phyloP scores from a whole-genome alignment of 192 early-diverging fungal species.

The Backusella australiensis region DNA sequence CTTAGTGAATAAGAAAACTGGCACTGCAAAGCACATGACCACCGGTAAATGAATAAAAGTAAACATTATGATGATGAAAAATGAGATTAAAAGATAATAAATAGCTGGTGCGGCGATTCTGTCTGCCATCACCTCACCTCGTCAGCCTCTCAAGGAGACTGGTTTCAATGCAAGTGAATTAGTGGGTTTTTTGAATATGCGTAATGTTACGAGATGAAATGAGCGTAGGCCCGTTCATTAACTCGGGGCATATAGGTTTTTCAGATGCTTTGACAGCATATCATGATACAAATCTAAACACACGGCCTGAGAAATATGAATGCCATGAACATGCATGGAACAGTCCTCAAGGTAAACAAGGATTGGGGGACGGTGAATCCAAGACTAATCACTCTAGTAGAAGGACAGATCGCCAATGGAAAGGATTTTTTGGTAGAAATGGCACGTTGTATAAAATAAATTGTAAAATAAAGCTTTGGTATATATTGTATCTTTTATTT shows the following conservation, averaged over 20 bases:
- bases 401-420: background rate
- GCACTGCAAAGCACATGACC: background rate
- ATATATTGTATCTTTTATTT: background rate
- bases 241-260: background rate
- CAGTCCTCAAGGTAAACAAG: background rate
- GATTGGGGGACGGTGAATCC: background rate
- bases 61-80: too few species aligned
- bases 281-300: background rate
- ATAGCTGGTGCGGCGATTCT: background rate
- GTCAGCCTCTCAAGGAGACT: background rate
- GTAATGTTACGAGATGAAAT: background rate
- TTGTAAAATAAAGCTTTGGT: background rate
- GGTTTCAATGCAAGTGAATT: background rate
- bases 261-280: background rate
- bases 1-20: background rate
- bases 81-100: too few species aligned
- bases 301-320: background rate
- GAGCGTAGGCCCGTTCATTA: background rate
- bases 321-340: background rate
- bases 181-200: background rate
- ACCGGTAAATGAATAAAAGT: background rate
- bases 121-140: background rate
- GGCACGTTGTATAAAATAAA: background rate
- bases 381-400: background rate
- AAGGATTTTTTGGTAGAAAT: background rate